phyloP scores from a whole-genome alignment of 495 filamentous ascomycete species.

The Penicillium salamii region DNA sequence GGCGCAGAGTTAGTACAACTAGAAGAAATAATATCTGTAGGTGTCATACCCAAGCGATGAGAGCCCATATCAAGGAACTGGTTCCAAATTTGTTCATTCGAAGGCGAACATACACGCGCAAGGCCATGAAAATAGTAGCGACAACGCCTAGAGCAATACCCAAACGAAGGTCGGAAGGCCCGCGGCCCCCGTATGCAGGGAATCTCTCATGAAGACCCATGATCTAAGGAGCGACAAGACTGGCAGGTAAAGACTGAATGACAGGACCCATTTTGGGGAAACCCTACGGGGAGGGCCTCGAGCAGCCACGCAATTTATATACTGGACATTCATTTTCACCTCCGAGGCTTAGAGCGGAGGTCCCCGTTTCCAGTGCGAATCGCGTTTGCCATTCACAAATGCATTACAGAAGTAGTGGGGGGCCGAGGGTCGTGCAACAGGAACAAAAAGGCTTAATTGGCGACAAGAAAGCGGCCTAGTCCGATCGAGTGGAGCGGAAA shows the following conservation, averaged over 20 bases:
- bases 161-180: conserved; percentile 19
- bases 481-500: conserved; percentile 17
- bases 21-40: neutral
- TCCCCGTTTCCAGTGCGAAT: neutral
- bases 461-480: conserved; percentile 1
- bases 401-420: conserved; percentile 7
- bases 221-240: conserved; percentile 14
- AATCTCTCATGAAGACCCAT: conserved; percentile 17
- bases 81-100: conserved; percentile 26
- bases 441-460: conserved; percentile 13
- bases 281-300: neutral
- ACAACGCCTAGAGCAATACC: conserved; percentile 18
- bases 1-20: neutral
- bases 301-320: neutral
- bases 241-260: neutral
- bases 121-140: conserved; percentile 22
- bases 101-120: conserved; percentile 24
- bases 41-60: conserved; percentile 21
- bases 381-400: conserved; percentile 1
- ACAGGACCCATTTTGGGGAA: conserved; percentile 8
- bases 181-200: conserved; percentile 24
- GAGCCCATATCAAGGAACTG: conserved; percentile 17
- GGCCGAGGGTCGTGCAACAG: conserved; percentile 4
- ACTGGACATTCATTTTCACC: neutral
- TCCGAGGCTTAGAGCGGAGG: conserved; percentile 7